Percentiles rank a stretch among this genome's conserved stretches.
These are phyloP conservation scores for Boletus fagicola DNA, from an alignment of 768 basidiomycete species.

Conservation along the genomic window DNA sequence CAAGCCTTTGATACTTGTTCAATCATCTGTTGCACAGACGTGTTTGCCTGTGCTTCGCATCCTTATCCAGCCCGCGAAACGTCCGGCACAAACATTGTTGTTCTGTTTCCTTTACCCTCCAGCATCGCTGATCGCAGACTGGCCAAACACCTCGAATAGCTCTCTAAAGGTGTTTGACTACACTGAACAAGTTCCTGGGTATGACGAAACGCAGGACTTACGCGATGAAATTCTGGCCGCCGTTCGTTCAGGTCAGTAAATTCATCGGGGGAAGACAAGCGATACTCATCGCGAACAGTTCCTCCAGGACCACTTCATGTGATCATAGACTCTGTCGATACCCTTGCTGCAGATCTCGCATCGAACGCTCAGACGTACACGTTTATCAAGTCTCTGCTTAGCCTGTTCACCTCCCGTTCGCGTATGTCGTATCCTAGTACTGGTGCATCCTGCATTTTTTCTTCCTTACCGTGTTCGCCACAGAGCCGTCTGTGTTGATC, in stretches of 20 bases:
- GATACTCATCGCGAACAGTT: conserved; percentile 30
- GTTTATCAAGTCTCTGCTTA: conserved; percentile 49
- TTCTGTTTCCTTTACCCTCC: conserved; percentile 61
- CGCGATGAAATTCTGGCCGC: conserved; percentile 40
- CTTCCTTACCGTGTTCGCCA: conserved; percentile 8
- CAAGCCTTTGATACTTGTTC: no score
- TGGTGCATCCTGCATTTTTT: not conserved
- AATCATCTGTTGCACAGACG: conserved; percentile 60
- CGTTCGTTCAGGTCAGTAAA: conserved; percentile 38
- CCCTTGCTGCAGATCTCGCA: conserved; percentile 55
- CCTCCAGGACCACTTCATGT: conserved; percentile 53
- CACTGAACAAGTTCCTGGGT: conserved; percentile 52
- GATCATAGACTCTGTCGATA: conserved; percentile 72
- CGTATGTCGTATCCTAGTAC: conserved; percentile 38
- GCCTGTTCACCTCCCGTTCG: conserved; percentile 44
- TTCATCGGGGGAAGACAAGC: not conserved
- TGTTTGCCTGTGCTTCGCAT: conserved; percentile 53
- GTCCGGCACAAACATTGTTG: conserved; percentile 37
- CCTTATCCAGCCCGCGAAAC: conserved; percentile 35
- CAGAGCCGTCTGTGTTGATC: conserved; percentile 57
- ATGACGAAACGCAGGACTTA: conserved; percentile 39
- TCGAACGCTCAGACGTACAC: conserved; percentile 53
- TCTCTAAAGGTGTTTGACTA: conserved; percentile 48
- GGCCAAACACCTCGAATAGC: conserved; percentile 18
- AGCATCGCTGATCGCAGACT: conserved; percentile 39